These are phyloP conservation scores for Suillus subalutaceus DNA, from an alignment of 768 basidiomycete genomes.

Conservation along the genomic window DNA sequence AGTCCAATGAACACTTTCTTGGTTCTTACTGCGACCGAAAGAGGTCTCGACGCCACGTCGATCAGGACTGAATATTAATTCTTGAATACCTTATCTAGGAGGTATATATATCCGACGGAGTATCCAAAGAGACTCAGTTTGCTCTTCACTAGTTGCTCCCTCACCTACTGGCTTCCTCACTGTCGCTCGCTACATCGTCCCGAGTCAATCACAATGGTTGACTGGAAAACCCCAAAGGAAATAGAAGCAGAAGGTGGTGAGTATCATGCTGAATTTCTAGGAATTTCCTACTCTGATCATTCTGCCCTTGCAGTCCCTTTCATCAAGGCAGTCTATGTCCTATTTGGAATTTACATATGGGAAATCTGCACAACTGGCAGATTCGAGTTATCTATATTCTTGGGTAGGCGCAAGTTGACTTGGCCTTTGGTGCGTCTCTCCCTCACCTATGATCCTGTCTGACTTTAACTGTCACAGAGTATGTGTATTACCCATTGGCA, in stretches of 20 bases:
- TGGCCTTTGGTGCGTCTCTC: conserved; percentile 66
- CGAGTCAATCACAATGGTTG: conserved; percentile 21
- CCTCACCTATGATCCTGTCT: conserved; percentile 4
- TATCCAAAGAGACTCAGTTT: not conserved
- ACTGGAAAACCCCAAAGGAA: conserved; percentile 27
- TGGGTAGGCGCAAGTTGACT: conserved; percentile 56
- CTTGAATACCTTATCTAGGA: not conserved
- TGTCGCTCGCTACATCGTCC: conserved; percentile 12
- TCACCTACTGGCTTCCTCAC: conserved; percentile 8
- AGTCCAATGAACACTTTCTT: not conserved
- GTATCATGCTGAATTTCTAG: conserved; percentile 12
- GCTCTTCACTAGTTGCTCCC: conserved; percentile 1
- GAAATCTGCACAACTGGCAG: conserved; percentile 63
- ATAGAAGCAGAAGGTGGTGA: conserved; percentile 27
- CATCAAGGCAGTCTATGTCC: conserved; percentile 58
- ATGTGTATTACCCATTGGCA: conserved; percentile 1
- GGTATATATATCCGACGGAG: not conserved
- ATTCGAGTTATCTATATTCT: conserved; percentile 71
- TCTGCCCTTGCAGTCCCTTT: conserved; percentile 49
- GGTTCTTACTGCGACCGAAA: not conserved
- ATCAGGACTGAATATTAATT: not conserved
- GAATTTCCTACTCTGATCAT: conserved; percentile 9
- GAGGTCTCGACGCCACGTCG: not conserved
- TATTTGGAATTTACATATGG: conserved; percentile 71
- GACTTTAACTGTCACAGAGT: conserved; percentile 5